phyloP scores from a whole-genome alignment of 2,329 filamentous ascomycete species.

The Pseudogymnoascus sp. region DNA sequence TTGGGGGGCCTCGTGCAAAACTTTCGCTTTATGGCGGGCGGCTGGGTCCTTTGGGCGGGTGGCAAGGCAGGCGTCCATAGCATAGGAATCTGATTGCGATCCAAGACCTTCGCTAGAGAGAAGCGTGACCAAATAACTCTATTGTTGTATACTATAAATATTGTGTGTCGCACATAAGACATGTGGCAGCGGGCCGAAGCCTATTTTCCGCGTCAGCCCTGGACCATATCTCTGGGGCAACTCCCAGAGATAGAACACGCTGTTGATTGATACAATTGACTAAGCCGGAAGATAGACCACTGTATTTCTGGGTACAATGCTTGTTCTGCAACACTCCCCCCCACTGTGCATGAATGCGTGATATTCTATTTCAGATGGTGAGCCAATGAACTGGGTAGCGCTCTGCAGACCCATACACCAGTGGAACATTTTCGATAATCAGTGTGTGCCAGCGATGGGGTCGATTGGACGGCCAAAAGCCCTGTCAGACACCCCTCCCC shows the following conservation, averaged over 20 bases:
- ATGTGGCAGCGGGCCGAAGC: background rate
- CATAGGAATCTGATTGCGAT: slow-evolving; percentile 2
- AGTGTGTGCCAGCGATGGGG: background rate
- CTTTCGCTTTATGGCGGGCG: slow-evolving; percentile 4
- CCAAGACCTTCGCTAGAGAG: background rate
- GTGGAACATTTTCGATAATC: slow-evolving; percentile 5
- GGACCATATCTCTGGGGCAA: background rate
- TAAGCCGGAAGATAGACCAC: background rate
- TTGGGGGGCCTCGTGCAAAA: background rate
- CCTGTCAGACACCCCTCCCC: background rate
- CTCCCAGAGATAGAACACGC: background rate
- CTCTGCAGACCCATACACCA: background rate
- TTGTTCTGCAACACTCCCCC: background rate
- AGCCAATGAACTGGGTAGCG: background rate
- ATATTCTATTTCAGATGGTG: background rate
- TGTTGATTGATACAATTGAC: background rate
- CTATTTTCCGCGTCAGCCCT: background rate
- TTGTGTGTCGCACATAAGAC: background rate
- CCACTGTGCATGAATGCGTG: background rate
- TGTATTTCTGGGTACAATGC: background rate
- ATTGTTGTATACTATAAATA: background rate
- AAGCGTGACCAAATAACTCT: background rate
- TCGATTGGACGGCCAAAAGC: background rate
- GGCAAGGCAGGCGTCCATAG: background rate
- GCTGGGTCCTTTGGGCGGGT: background rate